phyloP scores from a whole-genome alignment of 805 yeast species.

The Lipomyces sp. region DNA sequence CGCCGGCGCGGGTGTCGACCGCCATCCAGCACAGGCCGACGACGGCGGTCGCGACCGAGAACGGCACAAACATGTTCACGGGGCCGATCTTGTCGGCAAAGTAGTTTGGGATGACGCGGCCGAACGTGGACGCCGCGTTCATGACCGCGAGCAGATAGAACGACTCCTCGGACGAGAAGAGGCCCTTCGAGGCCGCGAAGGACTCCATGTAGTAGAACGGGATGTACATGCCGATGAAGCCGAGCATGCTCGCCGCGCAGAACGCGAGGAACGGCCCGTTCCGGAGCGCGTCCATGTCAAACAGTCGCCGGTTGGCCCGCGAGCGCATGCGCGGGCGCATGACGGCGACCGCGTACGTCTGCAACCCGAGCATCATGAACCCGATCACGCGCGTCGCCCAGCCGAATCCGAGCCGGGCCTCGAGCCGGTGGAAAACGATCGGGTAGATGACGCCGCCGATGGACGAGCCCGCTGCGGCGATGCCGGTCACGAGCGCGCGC shows the following conservation, averaged over 20 bases:
- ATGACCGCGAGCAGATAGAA: slow-evolving; percentile 37
- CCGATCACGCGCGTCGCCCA: slow-evolving; percentile 54
- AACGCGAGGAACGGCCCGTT: slow-evolving; percentile 33
- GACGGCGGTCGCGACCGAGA: slow-evolving; percentile 32
- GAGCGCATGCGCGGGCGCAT: slow-evolving; percentile 31
- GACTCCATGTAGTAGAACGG: slow-evolving; percentile 37
- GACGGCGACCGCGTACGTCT: slow-evolving; percentile 27
- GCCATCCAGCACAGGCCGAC: slow-evolving; percentile 40
- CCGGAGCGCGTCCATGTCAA: slow-evolving; percentile 22
- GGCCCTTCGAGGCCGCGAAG: slow-evolving; percentile 32
- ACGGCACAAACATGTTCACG: slow-evolving; percentile 41
- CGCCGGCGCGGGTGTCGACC: slow-evolving; percentile 33
- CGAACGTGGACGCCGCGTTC: slow-evolving; percentile 44
- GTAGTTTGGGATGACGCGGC: slow-evolving; percentile 50
- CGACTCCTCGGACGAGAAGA: slow-evolving; percentile 16
- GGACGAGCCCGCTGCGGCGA: slow-evolving; percentile 50
- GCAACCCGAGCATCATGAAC: slow-evolving; percentile 41
- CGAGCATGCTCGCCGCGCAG: slow-evolving; percentile 29
- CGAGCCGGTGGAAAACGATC: slow-evolving; percentile 44
- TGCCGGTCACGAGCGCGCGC: slow-evolving; percentile 46
- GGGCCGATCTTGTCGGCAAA: slow-evolving; percentile 50
- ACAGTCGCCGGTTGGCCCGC: slow-evolving; percentile 6
- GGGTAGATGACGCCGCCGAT: slow-evolving; percentile 52
- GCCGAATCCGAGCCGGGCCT: slow-evolving; percentile 46
- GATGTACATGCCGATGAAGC: slow-evolving; percentile 35